phyloP scores from a whole-genome alignment of 1,284 basidiomycete species.

The Cutaneotrichosporon sp. region DNA sequence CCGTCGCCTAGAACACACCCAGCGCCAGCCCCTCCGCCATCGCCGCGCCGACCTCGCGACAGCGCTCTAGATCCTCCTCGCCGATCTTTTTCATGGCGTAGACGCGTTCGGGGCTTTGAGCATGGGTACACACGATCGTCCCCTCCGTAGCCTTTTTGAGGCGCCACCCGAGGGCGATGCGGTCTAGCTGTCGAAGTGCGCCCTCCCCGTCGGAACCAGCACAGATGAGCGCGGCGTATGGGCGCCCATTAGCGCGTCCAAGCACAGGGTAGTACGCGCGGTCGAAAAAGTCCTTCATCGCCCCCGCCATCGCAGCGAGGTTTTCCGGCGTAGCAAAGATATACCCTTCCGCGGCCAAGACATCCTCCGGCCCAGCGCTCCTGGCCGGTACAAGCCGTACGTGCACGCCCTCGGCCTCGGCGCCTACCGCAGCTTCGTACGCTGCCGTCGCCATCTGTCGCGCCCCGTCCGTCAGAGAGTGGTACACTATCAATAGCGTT shows the following conservation, averaged over 20 bases:
- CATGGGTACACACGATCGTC: slow-evolving; percentile 12
- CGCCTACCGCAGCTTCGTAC: slow-evolving; percentile 8
- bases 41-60: slow-evolving; percentile 9
- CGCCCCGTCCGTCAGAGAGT: slow-evolving; percentile 15
- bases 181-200: slow-evolving; percentile 15
- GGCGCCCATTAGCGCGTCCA: slow-evolving; percentile 11
- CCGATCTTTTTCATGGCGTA: slow-evolving; percentile 11
- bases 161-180: slow-evolving; percentile 15
- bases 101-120: slow-evolving; percentile 12
- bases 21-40: slow-evolving; percentile 15
- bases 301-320: slow-evolving; percentile 14
- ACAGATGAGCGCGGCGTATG: slow-evolving; percentile 17
- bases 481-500: slow-evolving; percentile 24
- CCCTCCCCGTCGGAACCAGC: slow-evolving; percentile 14
- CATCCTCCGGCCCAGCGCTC: slow-evolving; percentile 9
- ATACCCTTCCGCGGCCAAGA: slow-evolving; percentile 9
- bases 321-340: slow-evolving; percentile 20
- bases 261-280: slow-evolving; percentile 14
- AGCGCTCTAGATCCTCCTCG: slow-evolving; percentile 6
- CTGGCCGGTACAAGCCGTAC: slow-evolving; percentile 3
- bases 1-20: slow-evolving; percentile 9
- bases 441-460: slow-evolving; percentile 16
- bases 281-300: slow-evolving; percentile 19
- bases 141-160: slow-evolving; percentile 12
- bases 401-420: background rate